Base-by-base conservation (phyloP, 2,329 filamentous ascomycete genomes). In the Monilinia vaccinii-corymbosi region DNA sequence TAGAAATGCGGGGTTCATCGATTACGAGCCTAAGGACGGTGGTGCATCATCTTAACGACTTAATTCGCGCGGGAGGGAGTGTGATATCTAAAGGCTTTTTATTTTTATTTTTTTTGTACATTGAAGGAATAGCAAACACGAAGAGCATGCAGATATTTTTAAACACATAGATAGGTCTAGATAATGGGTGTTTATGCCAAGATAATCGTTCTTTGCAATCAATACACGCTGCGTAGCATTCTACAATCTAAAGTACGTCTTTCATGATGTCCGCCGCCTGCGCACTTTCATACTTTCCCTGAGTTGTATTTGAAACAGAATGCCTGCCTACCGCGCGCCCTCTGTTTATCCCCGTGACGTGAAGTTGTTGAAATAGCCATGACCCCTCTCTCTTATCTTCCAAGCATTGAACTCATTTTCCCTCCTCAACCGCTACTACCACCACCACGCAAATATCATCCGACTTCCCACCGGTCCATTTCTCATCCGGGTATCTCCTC, bases 381-480 rank as follows among this genome's bases (percentile, higher is more conserved):
- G 23, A 16, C 34, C 4, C 21, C 45, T 50, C 45, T 48, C 45
- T 50, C 45, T 48, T 42, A 2, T 32, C 44, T 31, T 40, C 13
- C 23, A n/a, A 13, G 21, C 31, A 32, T 9, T 50, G 34, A 23
- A 14, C 31, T 60, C 23, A 60, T 36, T 63, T 69, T 32, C 64
- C 70, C 63, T 86, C 83, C 66, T 92, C 86, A 10, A 89, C 84
- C 1, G 89, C 90, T 34, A 96, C 78, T 36, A 86, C 84, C 16
- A 92, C 86, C 55, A 99, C 78, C 5, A 91, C 91, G 69, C 91
- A 93, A 61, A 99, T 97, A 73, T 99, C 94, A 72, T 99, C 94
- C 23, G 95, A 83, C 74, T 99, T 99, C 56, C 94, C 94, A 61
- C 94, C 94, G 61, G 85, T 85, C 84, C 90, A 99, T 61, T 85